Base-by-base conservation (phyloP, 2,329 filamentous ascomycete genomes). In the Endoconidiophora laricicola region DNA sequence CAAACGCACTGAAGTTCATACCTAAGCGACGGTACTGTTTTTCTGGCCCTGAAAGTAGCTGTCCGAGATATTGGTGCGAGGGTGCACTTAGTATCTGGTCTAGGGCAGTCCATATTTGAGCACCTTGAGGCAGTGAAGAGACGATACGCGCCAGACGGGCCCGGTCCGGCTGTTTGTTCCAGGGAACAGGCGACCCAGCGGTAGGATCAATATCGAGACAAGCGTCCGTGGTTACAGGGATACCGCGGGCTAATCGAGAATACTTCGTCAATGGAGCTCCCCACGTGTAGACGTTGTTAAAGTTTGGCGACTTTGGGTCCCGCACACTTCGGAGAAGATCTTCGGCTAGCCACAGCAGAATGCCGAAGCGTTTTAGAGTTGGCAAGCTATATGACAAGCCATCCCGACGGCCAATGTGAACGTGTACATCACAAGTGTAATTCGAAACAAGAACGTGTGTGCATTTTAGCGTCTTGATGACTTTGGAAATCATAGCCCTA, bases 1-100 rank as follows among this genome's bases (percentile, higher is more conserved):
- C 63, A 42, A 66, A 64, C 1, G 63, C 60, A 51, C 63, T 64
- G 44, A 67, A 67, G 55, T 67, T 67, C 58, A 66, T 66, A 1
- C 65, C 65, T 2, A 67, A 60, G 4, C 65, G 61, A 0, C 63
- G 60, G 54, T 63, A 60, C 48, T 59, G 58, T 33, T 56, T 58
- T 29, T 57, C 57, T 1, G 57, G 52, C 0, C 65, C 65, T 1
- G 64, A 65, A 10, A 68, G 58, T 23, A 67, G 56, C 44, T 54
- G 55, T 6, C 64, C 65, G 4, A 67, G 59, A 41, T 64, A 57
- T 2, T 53, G 39, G 33, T 61, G 55, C 0, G 60, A 60, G 1
- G 44, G 40, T 0, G 57, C 55, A 4, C 54, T 54, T 57, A 60
- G 61, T 24, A 67, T 66, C 37, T 57, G 57, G 23, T 48, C 46